A percentile compares a stretch with the other conserved stretches of the same genome.
Evolutionary conservation across 495 filamentous ascomycete genomes (phyloP).

Genomic region (Hypomontagnella monticulosa): DNA sequence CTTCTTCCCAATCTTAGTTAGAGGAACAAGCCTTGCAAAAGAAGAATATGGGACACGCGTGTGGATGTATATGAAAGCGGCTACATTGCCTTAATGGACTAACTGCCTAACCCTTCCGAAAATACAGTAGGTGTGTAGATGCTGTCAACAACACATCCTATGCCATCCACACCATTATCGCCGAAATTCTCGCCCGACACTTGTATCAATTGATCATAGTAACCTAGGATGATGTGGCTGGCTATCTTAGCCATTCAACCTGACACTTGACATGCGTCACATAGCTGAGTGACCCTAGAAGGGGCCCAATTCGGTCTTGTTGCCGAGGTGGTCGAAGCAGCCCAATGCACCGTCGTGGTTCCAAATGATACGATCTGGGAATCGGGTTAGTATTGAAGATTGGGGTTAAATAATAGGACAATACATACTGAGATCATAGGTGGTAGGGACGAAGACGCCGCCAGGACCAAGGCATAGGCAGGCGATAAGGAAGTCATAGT

Average conservation of each 20-base stretch:
- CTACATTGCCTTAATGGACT: no score
- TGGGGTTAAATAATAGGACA: background rate
- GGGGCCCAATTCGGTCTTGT: conserved; percentile 43
- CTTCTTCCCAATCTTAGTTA: no score
- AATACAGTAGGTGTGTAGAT: no score
- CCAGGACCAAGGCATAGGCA: conserved; percentile 37
- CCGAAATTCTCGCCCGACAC: background rate
- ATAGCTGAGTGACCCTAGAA: conserved; percentile 19
- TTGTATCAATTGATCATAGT: background rate
- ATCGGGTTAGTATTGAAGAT: conserved; percentile 4
- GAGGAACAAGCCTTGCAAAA: no score
- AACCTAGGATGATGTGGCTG: background rate
- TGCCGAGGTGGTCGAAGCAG: conserved; percentile 45
- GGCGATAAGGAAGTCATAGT: conserved; percentile 31
- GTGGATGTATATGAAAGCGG: no score
- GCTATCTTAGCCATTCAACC: background rate
- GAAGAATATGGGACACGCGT: no score
- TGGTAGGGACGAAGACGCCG: conserved; percentile 8
- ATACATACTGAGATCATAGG: conserved; percentile 46
- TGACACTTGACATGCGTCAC: background rate
- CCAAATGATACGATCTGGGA: conserved; percentile 41
- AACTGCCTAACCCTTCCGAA: no score
- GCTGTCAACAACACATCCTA: background rate
- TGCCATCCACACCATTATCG: background rate
- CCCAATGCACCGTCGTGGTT: conserved; percentile 44